Percentiles rank a stretch among this genome's conserved stretches.
Evolutionary conservation across 257 asterid species (phyloP).

Genomic region (Ehretia macrophylla): DNA sequence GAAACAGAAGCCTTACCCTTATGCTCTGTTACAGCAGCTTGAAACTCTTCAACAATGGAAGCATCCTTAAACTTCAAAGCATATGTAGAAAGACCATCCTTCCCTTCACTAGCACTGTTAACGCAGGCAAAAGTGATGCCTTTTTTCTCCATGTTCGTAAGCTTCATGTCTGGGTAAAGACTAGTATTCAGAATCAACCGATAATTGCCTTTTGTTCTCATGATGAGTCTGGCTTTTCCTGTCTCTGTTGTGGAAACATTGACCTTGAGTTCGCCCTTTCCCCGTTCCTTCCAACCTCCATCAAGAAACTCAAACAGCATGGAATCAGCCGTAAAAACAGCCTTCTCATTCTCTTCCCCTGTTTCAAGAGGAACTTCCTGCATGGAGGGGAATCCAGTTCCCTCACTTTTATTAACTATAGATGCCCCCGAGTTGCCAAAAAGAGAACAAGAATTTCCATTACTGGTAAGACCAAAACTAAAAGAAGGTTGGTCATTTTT

Average conservation of each 20-base stretch:
- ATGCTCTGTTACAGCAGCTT: slow-evolving; percentile 50
- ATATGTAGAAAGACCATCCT: slow-evolving; percentile 64
- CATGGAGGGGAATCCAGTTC: slow-evolving; percentile 55
- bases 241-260: slow-evolving; percentile 50
- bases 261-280: slow-evolving; percentile 86
- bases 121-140: slow-evolving; percentile 88
- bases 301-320: slow-evolving; percentile 59
- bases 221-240: slow-evolving; percentile 71
- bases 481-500: slow-evolving; percentile 35
- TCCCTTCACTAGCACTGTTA: slow-evolving; percentile 68
- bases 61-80: slow-evolving; percentile 87
- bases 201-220: slow-evolving; percentile 81
- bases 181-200: slow-evolving; percentile 80
- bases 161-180: slow-evolving; percentile 89
- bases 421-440: slow-evolving; percentile 36
- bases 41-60: slow-evolving; percentile 58
- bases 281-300: slow-evolving; percentile 88
- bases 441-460: slow-evolving; percentile 30
- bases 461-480: slow-evolving; percentile 39
- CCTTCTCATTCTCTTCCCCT: slow-evolving; percentile 75
- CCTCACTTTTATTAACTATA: slow-evolving; percentile 29
- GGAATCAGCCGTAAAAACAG: slow-evolving; percentile 68
- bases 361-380: slow-evolving; percentile 67
- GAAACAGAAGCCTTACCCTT: slow-evolving; percentile 32
- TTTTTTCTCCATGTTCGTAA: slow-evolving; percentile 83